Conservation (phyloP, 2,329 filamentous ascomycete genomes). For the Colletotrichum noveboracense region DNA sequence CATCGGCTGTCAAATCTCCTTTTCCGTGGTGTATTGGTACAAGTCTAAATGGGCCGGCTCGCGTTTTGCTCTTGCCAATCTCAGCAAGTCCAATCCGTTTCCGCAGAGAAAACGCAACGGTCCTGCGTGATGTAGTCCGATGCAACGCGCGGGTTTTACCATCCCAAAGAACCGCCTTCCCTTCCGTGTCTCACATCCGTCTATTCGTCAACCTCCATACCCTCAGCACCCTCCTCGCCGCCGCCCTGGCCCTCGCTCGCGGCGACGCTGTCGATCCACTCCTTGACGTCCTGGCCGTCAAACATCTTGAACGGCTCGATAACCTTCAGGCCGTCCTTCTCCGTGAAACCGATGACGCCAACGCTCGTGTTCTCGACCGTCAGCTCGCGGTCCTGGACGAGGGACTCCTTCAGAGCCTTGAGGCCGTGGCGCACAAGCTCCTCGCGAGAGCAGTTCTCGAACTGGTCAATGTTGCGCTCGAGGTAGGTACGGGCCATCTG, state of each 20-base stretch:
- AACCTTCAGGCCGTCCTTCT: constrained; percentile 55
- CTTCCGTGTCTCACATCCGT: background rate
- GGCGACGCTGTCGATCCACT: constrained; percentile 77
- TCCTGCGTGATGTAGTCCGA: background rate
- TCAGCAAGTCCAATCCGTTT: background rate
- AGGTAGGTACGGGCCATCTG: constrained; percentile 99
- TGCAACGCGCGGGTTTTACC: background rate
- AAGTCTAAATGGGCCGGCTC: constrained; percentile 14
- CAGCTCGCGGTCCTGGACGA: constrained; percentile 96
- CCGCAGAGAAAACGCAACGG: background rate
- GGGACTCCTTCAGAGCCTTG: constrained; percentile 89
- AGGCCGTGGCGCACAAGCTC: constrained; percentile 91
- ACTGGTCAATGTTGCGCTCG: constrained; percentile 87
- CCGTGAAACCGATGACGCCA: constrained; percentile 74
- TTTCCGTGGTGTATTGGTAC: constrained; percentile 20
- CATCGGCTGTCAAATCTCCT: constrained; percentile 10
- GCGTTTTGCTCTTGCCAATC: background rate
- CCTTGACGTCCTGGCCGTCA: constrained; percentile 85
- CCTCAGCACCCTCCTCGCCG: constrained; percentile 42
- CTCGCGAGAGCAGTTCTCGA: constrained; percentile 77
- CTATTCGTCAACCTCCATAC: constrained; percentile 38
- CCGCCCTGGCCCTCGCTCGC: constrained; percentile 55
- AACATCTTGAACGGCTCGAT: constrained; percentile 86
- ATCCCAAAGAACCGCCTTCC: background rate
- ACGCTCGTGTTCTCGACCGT: constrained; percentile 97